These are phyloP conservation scores for Panicum hallii DNA, from an alignment of 202 grass and related monocot genomes.

Conservation along the genomic window DNA sequence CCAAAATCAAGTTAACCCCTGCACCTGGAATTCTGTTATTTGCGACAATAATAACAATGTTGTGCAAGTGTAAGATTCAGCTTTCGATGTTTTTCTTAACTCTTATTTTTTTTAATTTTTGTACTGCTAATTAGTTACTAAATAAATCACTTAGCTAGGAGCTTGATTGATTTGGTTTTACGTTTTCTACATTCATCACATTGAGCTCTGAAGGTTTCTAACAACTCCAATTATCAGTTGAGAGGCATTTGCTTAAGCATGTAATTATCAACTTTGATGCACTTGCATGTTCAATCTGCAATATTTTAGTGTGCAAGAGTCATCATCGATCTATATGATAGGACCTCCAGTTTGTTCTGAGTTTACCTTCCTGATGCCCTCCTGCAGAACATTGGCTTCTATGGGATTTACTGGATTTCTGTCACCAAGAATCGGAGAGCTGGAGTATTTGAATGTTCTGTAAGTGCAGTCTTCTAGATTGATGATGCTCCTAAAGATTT, in stretches of 20 bases:
- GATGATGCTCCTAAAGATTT: conserved; percentile 30
- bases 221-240: conserved; percentile 14
- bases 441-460: conserved; percentile 77
- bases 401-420: conserved; percentile 90
- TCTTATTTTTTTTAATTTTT: conserved; percentile 17
- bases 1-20: conserved; percentile 85
- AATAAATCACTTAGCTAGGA: conserved; percentile 1
- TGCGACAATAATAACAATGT: conserved; percentile 69
- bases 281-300: neutral
- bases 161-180: conserved; percentile 25
- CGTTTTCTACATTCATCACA: conserved; percentile 35
- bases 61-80: conserved; percentile 72
- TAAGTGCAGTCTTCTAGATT: conserved; percentile 56
- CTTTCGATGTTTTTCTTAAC: conserved; percentile 18
- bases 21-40: conserved; percentile 77
- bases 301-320: conserved; percentile 25
- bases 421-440: conserved; percentile 76
- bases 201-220: conserved; percentile 25
- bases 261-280: neutral
- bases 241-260: conserved; percentile 22
- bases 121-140: neutral
- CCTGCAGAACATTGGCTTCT: conserved; percentile 78
- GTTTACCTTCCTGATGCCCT: conserved; percentile 27
- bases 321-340: conserved; percentile 34
- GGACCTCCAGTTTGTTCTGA: conserved; percentile 13